Evolutionary conservation across 225 moss, liverwort and hornwort species (phyloP), one percentile per base, ranked within the genome.

Genomic region (Physcomitrium patens): DNA sequence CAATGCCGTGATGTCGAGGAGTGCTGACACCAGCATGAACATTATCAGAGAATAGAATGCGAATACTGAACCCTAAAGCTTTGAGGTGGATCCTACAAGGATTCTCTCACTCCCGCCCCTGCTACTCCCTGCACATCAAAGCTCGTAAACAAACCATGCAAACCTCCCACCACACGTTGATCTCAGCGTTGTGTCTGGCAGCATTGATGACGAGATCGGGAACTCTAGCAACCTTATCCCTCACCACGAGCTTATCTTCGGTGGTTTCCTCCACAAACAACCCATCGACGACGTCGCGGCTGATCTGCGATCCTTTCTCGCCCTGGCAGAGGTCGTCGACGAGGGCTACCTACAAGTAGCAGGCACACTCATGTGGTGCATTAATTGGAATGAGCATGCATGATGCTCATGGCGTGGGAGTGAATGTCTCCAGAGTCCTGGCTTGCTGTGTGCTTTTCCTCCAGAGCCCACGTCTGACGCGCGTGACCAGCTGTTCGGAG

Each of bases 1-100:
- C 81, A 88, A 20, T 78, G 85, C 5, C 87, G 83, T 0, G 89
- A 91, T 5, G 94, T 93, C 19, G 78, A 78, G 3, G 94, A 97
- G 85, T 94, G 97, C 64, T 97, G 89, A 90, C 97, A 97, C 89
- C 90, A 97, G 84, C 94, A 94, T 53, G 93, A 94, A 94, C 94
- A 2, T 97, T 97, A 76, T 90, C 81, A 74, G 94, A 94, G 85
- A 93, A 97, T 41, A 77, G 94, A 9, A 70, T 90, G 5, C 81
- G 90, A 83, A 0, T 90, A 97, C 71, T 83, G 84, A 2, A 91
- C 86, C 16, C 76, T 97, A 55, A 94, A 97, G 90, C 65, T 97
- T 23, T 94, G 94, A 94, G 85, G 89, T 10, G 64, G 78, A 50
- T 42, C 86, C 0, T 90, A 94, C 58, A 43, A 69, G 7, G 44